phyloP scores from a whole-genome alignment of 768 basidiomycete genomes.

The Multifurca ochricompacta region DNA sequence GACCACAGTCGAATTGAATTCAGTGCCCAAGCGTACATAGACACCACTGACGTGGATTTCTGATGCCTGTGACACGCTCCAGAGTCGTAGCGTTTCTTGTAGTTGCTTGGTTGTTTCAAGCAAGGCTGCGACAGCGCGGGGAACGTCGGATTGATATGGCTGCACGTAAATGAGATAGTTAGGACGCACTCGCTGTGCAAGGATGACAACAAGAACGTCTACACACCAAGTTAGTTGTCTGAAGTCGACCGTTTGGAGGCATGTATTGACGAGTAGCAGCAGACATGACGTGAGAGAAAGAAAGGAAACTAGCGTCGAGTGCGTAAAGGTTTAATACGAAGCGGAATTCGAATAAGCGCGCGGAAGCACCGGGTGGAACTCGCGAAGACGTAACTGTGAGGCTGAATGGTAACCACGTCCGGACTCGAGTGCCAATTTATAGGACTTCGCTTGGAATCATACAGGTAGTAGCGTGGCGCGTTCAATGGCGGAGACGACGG shows the following conservation, averaged over 20 bases:
- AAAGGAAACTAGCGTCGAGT: neutral
- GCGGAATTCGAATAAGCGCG: conserved; percentile 3
- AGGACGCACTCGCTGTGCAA: neutral
- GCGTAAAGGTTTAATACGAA: conserved; percentile 1
- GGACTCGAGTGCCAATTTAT: conserved; percentile 5
- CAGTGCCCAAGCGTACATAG: conserved; percentile 83
- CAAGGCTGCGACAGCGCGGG: conserved; percentile 54
- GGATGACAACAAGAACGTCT: neutral
- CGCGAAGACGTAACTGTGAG: conserved; percentile 7
- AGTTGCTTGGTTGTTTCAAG: conserved; percentile 79
- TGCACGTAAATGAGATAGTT: neutral
- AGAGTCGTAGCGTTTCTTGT: conserved; percentile 61
- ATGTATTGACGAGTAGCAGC: conserved; percentile 13
- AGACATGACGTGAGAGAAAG: conserved; percentile 10
- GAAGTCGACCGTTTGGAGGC: conserved; percentile 18
- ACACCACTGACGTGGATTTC: conserved; percentile 79
- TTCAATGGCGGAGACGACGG: conserved; percentile 3
- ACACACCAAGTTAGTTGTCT: conserved; percentile 15
- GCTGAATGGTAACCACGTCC: neutral
- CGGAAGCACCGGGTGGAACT: conserved; percentile 1
- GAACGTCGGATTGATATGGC: conserved; percentile 38
- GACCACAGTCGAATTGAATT: conserved; percentile 72
- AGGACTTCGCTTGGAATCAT: conserved; percentile 13
- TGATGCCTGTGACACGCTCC: conserved; percentile 52
- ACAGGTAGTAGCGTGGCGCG: conserved; percentile 1